Base-by-base conservation (phyloP, 192 early-diverging fungal species). In the Gryganskiella cystojenkinii region DNA sequence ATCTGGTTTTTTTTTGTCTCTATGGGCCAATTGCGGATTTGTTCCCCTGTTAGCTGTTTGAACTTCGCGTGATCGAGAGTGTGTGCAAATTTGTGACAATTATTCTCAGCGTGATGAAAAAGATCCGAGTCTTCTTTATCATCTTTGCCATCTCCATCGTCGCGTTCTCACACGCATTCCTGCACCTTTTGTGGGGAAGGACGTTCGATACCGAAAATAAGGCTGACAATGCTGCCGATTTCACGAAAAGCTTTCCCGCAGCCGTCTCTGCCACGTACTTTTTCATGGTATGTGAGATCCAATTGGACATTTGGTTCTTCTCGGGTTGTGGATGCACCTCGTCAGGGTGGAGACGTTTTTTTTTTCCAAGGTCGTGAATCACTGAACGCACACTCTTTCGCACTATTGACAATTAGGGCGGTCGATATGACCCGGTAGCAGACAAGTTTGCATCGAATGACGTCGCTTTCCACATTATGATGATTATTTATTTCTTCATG, bases 401-500 rank as follows among this genome's bases (percentile, higher is more conserved):
- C 6, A 8, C 2, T 24, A 7, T 30, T 15, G 4, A 19, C 27
- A 40, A 25, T 33, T 56, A 71, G 69, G 69, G 69, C 7, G 69
- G 69, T 25, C 54, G 50, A 19, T 71, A 63, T 37, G 69, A 71
- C 49, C 61, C 69, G 20, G 43, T 71, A 20, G 34, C 17, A 0
- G 35, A 45, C 14, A 20, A 45, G 8, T 63, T 71, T 28, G 43
- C 35, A 8, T 56, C 17, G 4, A 44, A 61, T 2, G 61, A 63
- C 13, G 22, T 10, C 2, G 59, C 42, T 0, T 63, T 71, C 25
- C 69, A 56, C 27, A 10, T 63, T 4, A 63, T 63, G 53, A 63
- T 71, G 69, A 25, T 43, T 15, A 22, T 71, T 4, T 71, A 44
- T 24, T 63, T 71, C 20, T 63, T 63, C 31, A 55, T 71, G 59